Base-by-base conservation (phyloP, 2,329 filamentous ascomycete genomes). In the Lasiodiplodia theobromae region DNA sequence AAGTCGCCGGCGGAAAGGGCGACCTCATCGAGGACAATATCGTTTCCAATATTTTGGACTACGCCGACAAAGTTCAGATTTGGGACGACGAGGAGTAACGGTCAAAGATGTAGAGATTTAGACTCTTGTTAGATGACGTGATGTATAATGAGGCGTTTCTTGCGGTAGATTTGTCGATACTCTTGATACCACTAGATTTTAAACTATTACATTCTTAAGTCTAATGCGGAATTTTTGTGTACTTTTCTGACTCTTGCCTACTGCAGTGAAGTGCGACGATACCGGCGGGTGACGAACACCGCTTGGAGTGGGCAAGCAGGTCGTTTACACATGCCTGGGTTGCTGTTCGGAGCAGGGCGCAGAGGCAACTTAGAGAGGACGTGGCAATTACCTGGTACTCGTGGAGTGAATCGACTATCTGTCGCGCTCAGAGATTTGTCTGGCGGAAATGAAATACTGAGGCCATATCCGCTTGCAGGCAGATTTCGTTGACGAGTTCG, bases 1-100 rank as follows among this genome's bases (percentile, higher is more conserved):
- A 90, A 65, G 91, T 99, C 11, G 96, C 93, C 0, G 94, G 93
- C 0, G 96, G 96, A 0, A 89, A 88, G 73, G 96, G 96, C 4
- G 87, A 94, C 69, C 85, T 88, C 34, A 95, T 99, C 71, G 84
- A 91, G 60, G 89, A 96, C 70, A 89, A 87, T 57, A 88, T 97
- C 25, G 86, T 92, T 66, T 97, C 93, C 71, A 91, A 92, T 70
- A 98, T 99, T 70, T 82, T 80, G 44, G 87, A 93, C 74, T 97
- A 97, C 78, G 89, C 94, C 0, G 90, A 91, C 40, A 93, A 89
- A 74, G 92, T 97, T 31, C 89, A 92, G 81, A 89, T 98, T 56
- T 92, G 88, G 73, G 92, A 96, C 75, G 76, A 82, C 25, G 71
- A 68, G 5, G 69, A 73, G n/a, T 21, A 51, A n/a, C 40, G 18